phyloP scores from a whole-genome alignment of 2,329 filamentous ascomycete genomes.

The Colletotrichum theobromicola region DNA sequence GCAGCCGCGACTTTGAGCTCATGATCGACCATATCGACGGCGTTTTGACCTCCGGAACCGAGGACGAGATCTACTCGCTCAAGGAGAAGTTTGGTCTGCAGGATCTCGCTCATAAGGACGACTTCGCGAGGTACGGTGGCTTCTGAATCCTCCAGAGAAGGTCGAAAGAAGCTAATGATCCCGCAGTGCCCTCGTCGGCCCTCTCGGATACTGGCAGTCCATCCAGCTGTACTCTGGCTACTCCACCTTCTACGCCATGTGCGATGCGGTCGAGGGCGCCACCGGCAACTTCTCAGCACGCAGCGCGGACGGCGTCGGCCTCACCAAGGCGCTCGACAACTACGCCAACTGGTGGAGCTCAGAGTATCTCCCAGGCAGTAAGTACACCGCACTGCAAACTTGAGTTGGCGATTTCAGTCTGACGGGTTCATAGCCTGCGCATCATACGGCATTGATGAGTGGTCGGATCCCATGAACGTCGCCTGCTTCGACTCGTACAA shows the following conservation, averaged over 20 bases:
- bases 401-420: neutral
- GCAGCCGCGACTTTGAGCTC: conserved; percentile 54
- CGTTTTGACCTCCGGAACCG: conserved; percentile 46
- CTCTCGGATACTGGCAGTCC: conserved; percentile 38
- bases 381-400: conserved; percentile 27
- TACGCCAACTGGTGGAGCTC: conserved; percentile 60
- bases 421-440: conserved; percentile 42
- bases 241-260: conserved; percentile 40
- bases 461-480: conserved; percentile 41
- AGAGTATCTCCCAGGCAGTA: conserved; percentile 50
- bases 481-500: conserved; percentile 62
- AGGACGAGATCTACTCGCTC: conserved; percentile 44
- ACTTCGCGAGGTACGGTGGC: conserved; percentile 45
- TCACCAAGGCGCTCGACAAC: conserved; percentile 56
- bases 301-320: conserved; percentile 51
- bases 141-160: neutral
- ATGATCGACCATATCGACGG: conserved; percentile 62
- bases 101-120: conserved; percentile 51
- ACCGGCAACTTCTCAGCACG: conserved; percentile 28
- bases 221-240: conserved; percentile 38
- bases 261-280: conserved; percentile 32
- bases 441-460: conserved; percentile 50
- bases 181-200: conserved; percentile 27
- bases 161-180: neutral
- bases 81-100: conserved; percentile 58